Evolutionary conservation across 1,139 yeast genomes (phyloP), one percentile per base, ranked within the genome.

Genomic region (Sporopachydermia cereana): DNA sequence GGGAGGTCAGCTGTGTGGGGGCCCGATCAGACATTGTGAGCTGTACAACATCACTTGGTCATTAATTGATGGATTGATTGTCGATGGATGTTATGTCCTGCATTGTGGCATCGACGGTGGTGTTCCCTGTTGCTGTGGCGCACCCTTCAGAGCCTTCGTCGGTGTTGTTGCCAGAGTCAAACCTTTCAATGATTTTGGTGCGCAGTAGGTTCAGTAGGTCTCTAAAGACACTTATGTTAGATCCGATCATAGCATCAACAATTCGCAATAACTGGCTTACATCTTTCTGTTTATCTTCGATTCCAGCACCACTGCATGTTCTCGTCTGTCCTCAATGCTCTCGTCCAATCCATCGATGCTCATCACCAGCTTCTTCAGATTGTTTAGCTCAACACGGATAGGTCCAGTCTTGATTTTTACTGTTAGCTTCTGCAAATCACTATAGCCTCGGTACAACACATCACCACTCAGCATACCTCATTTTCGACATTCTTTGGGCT

Each of bases 401-500:
- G 39, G 22, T 16, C 39, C 39, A 7, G 39, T 34, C 39, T 34
- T n/a, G n/a, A n/a, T n/a, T 12, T n/a, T 25, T 25, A 7, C 29
- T 25, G 29, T 25, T 25, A 25, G 29, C 29, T 14, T 7, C 29
- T 7, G 29, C 14, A n/a, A n/a, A n/a, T n/a, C n/a, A n/a, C n/a
- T n/a, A n/a, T n/a, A n/a, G n/a, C n/a, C n/a, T n/a, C n/a, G n/a
- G n/a, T n/a, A n/a, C n/a, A n/a, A n/a, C n/a, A n/a, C n/a, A n/a
- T n/a, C n/a, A n/a, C n/a, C 30, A 12, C 14, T 34, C 18, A 5
- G 9, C 39, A 34, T 34, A 34, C 39, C 39, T 34, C 39, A n/a
- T 34, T 34, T 12, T 34, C 39, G 39, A 34, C 39, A 34, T 34
- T 34, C 22, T 34, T 34, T 7, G 39, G 39, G 39, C 39, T 34